Evolutionary conservation across 2,329 filamentous ascomycete genomes (phyloP).

Genomic region (Trichoderma koningii): DNA sequence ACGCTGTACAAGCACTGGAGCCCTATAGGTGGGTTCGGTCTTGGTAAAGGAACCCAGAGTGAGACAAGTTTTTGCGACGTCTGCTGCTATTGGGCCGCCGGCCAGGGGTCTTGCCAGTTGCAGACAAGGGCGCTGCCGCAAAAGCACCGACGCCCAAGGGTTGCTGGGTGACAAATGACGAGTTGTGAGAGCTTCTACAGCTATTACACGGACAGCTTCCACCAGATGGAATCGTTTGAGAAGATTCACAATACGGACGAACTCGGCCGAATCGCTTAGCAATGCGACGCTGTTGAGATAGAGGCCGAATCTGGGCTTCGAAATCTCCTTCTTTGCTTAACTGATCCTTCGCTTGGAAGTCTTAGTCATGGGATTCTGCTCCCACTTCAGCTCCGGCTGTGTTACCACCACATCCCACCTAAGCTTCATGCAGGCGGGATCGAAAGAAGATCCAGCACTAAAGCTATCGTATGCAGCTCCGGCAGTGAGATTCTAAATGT

Average conservation of each 20-base stretch:
- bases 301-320: too few relatives aligned
- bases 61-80: conserved; percentile 4
- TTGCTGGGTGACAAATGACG: not conserved
- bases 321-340: too few relatives aligned
- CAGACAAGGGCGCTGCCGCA: not conserved
- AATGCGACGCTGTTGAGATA: not conserved
- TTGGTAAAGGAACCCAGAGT: not conserved
- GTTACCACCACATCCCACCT: too few relatives aligned
- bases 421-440: too few relatives aligned
- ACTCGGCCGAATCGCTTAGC: not conserved
- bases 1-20: not conserved
- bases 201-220: not conserved
- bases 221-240: not conserved
- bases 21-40: too few relatives aligned
- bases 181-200: not conserved
- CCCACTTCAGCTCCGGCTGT: too few relatives aligned
- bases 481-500: too few relatives aligned
- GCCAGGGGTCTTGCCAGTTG: not conserved
- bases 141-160: not conserved
- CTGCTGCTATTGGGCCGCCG: not conserved
- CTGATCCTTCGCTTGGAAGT: too few relatives aligned
- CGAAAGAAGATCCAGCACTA: too few relatives aligned
- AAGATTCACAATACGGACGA: not conserved
- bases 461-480: too few relatives aligned
- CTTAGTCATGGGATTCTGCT: too few relatives aligned